These are phyloP conservation scores for Microthyrium microscopicum DNA, from an alignment of 2,329 filamentous ascomycete species.

Conservation along the genomic window DNA sequence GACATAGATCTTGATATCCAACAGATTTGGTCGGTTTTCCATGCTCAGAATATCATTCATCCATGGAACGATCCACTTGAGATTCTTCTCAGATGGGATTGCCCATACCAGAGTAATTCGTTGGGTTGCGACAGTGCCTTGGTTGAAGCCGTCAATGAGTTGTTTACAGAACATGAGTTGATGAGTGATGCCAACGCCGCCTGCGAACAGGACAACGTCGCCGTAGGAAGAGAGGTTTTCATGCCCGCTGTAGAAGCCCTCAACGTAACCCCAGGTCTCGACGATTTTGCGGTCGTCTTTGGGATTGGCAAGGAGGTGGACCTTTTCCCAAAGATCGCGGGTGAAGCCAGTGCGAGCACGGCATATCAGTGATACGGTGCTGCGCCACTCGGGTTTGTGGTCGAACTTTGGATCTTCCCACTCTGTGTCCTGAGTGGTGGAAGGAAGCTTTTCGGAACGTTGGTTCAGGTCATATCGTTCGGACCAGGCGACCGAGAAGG, in stretches of 20 bases:
- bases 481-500: conserved; percentile 34
- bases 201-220: conserved; percentile 62
- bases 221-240: conserved; percentile 60
- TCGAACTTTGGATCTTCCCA: conserved; percentile 4
- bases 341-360: conserved; percentile 62
- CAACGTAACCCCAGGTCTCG: conserved; percentile 48
- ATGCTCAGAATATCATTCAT: conserved; percentile 49
- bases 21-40: conserved; percentile 39
- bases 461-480: conserved; percentile 11
- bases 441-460: conserved; percentile 11
- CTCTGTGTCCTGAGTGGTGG: conserved; percentile 2
- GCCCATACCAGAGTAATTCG: conserved; percentile 64
- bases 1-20: conserved; percentile 45
- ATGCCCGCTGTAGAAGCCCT: conserved; percentile 61
- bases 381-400: conserved; percentile 2
- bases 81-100: conserved; percentile 52
- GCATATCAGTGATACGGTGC: conserved; percentile 51
- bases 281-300: conserved; percentile 31
- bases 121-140: conserved; percentile 53
- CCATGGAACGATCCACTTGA: conserved; percentile 48
- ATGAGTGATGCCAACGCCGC: conserved; percentile 67
- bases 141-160: conserved; percentile 50
- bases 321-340: conserved; percentile 49
- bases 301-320: conserved; percentile 37
- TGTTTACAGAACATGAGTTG: conserved; percentile 60